These are phyloP conservation scores for Epichloe baconii DNA, from an alignment of 2,329 filamentous ascomycete species.

Conservation along the genomic window DNA sequence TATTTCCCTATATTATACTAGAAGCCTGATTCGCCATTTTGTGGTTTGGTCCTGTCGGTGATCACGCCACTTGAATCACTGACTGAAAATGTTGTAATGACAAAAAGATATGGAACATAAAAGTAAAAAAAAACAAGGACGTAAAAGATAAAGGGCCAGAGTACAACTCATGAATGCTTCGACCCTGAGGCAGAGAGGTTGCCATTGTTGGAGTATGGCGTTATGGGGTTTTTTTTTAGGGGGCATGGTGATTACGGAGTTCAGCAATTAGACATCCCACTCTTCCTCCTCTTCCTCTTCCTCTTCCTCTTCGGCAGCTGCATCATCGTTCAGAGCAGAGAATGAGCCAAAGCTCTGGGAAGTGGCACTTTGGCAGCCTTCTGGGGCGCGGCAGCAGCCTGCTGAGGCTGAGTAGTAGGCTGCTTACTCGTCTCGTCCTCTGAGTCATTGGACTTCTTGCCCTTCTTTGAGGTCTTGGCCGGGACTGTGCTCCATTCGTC, in stretches of 20 bases:
- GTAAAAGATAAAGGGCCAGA: not conserved
- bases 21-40: not conserved
- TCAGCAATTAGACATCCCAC: conserved; percentile 35
- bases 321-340: conserved; percentile 32
- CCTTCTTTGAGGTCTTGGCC: conserved; percentile 31
- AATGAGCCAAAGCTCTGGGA: conserved; percentile 32
- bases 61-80: not conserved
- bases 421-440: conserved; percentile 21
- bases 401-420: conserved; percentile 19
- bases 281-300: conserved; percentile 33
- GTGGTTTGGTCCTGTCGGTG: not conserved
- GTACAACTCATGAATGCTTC: not conserved
- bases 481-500: conserved; percentile 50
- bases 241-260: not conserved
- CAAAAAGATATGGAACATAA: not conserved
- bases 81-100: not conserved
- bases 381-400: conserved; percentile 14
- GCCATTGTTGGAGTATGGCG: not conserved
- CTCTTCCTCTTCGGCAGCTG: conserved; percentile 28
- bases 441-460: conserved; percentile 26
- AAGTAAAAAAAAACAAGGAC: not conserved
- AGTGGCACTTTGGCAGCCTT: conserved; percentile 18
- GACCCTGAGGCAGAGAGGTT: not conserved
- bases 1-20: not conserved
- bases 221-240: not conserved